Percentiles rank a stretch among this genome's conserved stretches.
Evolutionary conservation across 306 rosid species (phyloP).

Genomic region (Sicyos edulis): DNA sequence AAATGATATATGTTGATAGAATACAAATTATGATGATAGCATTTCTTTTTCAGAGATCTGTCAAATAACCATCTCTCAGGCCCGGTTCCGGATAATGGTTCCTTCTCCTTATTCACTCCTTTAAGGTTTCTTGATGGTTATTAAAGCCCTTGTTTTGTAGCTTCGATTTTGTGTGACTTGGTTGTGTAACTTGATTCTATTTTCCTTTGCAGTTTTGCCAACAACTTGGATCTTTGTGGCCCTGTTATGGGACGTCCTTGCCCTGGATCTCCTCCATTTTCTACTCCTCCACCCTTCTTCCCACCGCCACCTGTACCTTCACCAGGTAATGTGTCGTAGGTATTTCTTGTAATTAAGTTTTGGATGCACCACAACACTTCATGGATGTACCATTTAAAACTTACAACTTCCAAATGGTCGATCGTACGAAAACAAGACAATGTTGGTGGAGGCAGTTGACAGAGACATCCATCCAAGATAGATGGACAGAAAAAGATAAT

Average conservation of each 20-base stretch:
- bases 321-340: no score
- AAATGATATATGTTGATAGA: background rate
- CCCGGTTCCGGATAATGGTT: slow-evolving; percentile 91
- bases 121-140: slow-evolving; percentile 52
- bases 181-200: slow-evolving; percentile 22
- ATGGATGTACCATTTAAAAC: no score
- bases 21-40: slow-evolving; percentile 15
- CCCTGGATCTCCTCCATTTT: slow-evolving; percentile 99
- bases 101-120: slow-evolving; percentile 95
- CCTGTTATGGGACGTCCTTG: slow-evolving; percentile 98
- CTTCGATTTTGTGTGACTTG: slow-evolving; percentile 13
- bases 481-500: no score
- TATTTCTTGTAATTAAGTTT: no score
- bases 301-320: no score
- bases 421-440: no score
- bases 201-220: slow-evolving; percentile 70
- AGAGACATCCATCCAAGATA: no score
- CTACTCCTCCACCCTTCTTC: slow-evolving; percentile 17
- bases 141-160: slow-evolving; percentile 16
- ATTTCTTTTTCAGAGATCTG: slow-evolving; percentile 56
- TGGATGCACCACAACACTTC: no score
- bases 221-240: slow-evolving; percentile 85
- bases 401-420: no score
- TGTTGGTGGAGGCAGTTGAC: no score
- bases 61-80: slow-evolving; percentile 88